Evolutionary conservation across 139 green algal genomes (phyloP).

Genomic region (Ettlia oleoabundans): DNA sequence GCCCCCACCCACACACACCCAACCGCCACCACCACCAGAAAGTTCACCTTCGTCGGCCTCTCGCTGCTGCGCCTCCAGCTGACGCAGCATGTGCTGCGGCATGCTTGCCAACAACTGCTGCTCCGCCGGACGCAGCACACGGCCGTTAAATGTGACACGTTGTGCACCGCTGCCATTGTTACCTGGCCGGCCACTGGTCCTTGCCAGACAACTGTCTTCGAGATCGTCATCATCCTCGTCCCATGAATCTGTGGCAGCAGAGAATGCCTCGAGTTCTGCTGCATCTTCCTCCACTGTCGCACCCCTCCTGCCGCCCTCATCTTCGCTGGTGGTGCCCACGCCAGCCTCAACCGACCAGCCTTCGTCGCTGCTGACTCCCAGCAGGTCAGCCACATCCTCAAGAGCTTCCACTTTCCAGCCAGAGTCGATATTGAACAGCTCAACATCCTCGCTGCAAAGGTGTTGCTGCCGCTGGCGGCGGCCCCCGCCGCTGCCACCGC

Average conservation of each 20-base stretch:
- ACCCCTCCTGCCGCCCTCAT: neutral
- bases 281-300: neutral
- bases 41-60: conserved; percentile 21
- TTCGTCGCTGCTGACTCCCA: neutral
- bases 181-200: neutral
- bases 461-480: neutral
- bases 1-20: too few species aligned
- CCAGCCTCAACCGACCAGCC: conserved; percentile 19
- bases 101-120: conserved; percentile 39
- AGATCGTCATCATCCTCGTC: conserved; percentile 12
- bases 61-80: conserved; percentile 22
- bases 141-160: neutral
- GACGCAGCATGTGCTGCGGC: conserved; percentile 14
- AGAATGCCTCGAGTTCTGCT: neutral
- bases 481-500: neutral
- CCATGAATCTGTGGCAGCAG: too few species aligned
- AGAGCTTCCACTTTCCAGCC: conserved; percentile 50
- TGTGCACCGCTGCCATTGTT: neutral
- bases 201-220: neutral
- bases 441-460: conserved; percentile 37
- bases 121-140: conserved; percentile 9
- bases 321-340: neutral
- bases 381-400: conserved; percentile 10
- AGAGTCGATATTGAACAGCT: conserved; percentile 51
- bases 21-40: neutral